Evolutionary conservation across 176 grass and related monocot genomes (phyloP), one percentile per base, ranked within the genome.

Genomic region (Juncus effusus): DNA sequence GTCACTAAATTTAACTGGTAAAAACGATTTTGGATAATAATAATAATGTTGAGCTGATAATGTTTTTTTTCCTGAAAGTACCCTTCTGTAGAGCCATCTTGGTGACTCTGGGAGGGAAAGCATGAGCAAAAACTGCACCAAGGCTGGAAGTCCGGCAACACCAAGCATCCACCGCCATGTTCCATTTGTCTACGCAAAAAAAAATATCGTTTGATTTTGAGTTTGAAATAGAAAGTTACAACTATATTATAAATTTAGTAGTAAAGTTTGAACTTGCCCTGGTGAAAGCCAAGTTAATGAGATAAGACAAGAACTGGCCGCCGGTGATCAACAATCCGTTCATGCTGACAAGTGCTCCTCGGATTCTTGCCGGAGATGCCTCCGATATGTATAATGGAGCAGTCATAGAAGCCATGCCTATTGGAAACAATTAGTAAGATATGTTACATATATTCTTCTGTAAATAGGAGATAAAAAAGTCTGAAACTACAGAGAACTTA

Each of bases 81-180:
- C 51, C 90, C 54, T 0, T 86, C 86, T 4, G 90, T 90, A 54
- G 19, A 28, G 19, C 19, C 19, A 28, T 28, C 19, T 28, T 28
- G 19, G 19, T 28, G 19, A 28, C 19, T 95, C 86, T 5, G 90
- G 90, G 59, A 95, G 90, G 11, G 70, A 69, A 13, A 89, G 3
- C 90, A 95, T 85, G 42, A 95, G 77, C 2, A 68, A 15, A 62
- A 95, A 95, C 74, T 90, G 90, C 44, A 84, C 15, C 2, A 90
- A 59, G 19, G 86, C 90, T 5, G 90, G 90, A 69, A 95, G 0
- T 8, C 78, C 86, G 35, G 90, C 90, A 64, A 95, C 38, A 7
- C 90, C 90, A 8, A 95, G 90, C 90, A 95, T 95, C 90, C 90
- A 95, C 5, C 90, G 55, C 86, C 90, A 95, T 1, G 90, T 95